Evolutionary conservation across 768 basidiomycete species (phyloP).

Genomic region (Leucocoprinus birnbaumii): DNA sequence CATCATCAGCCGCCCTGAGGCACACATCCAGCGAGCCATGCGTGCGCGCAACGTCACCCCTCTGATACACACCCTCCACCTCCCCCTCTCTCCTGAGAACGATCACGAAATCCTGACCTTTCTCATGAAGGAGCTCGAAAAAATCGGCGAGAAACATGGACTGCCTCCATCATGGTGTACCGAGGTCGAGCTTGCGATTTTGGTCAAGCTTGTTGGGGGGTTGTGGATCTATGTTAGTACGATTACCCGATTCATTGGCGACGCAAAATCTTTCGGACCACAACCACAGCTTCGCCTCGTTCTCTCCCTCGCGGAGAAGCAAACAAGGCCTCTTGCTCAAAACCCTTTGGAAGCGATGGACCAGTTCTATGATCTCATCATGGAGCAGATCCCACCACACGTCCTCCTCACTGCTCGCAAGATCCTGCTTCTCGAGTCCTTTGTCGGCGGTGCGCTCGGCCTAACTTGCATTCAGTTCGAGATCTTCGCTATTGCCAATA

Average conservation of each 20-base stretch:
- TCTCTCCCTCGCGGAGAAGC: background rate
- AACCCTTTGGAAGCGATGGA: too few relatives aligned
- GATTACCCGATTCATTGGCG: slow-evolving; percentile 9
- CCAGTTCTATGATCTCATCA: too few relatives aligned
- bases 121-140: slow-evolving; percentile 3
- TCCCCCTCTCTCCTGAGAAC: slow-evolving; percentile 8
- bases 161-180: slow-evolving; percentile 10
- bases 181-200: background rate
- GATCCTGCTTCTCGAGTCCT: too few relatives aligned
- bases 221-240: slow-evolving; percentile 7
- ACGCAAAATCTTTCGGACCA: slow-evolving; percentile 3
- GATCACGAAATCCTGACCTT: slow-evolving; percentile 10
- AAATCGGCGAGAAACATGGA: background rate
- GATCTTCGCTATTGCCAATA: too few relatives aligned
- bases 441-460: too few relatives aligned
- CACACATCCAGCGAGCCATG: slow-evolving; percentile 7
- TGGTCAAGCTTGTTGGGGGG: slow-evolving; percentile 4
- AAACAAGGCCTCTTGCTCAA: too few relatives aligned
- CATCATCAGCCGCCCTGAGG: background rate
- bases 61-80: background rate
- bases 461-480: too few relatives aligned
- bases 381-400: too few relatives aligned
- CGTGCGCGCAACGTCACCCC: background rate
- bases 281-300: background rate
- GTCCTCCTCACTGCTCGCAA: too few relatives aligned